Conservation (phyloP, 2,329 filamentous ascomycete species). For the Fusarium chaquense region DNA sequence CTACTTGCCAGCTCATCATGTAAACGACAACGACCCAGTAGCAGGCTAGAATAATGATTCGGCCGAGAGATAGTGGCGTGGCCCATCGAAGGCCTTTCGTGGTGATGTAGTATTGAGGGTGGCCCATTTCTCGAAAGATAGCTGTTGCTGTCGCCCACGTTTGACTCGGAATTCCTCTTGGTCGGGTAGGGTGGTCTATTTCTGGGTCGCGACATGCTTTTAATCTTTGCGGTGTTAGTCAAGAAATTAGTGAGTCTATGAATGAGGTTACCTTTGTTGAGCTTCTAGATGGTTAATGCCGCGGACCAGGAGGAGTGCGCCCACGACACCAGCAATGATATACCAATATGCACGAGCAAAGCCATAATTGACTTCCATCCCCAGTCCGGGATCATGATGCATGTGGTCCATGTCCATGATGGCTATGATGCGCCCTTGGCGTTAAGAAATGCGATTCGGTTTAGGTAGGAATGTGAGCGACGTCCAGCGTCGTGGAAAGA, state of each 20-base stretch:
- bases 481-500: constrained; percentile 18
- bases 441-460: not conserved
- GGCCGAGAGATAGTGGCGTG: constrained; percentile 70
- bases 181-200: constrained; percentile 64
- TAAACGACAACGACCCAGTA: constrained; percentile 72
- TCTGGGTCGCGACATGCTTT: constrained; percentile 59
- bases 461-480: not conserved
- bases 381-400: constrained; percentile 50
- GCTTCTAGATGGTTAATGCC: constrained; percentile 59
- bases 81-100: constrained; percentile 64
- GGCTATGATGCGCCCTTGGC: constrained; percentile 12
- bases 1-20: constrained; percentile 65
- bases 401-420: constrained; percentile 52
- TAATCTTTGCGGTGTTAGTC: constrained; percentile 54
- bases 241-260: accelerated
- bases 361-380: constrained; percentile 60
- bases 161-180: constrained; percentile 60
- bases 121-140: constrained; percentile 66
- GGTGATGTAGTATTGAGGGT: constrained; percentile 66
- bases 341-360: constrained; percentile 71
- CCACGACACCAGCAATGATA: constrained; percentile 63
- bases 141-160: constrained; percentile 71
- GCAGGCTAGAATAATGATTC: constrained; percentile 62
- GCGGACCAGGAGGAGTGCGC: constrained; percentile 56
- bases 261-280: constrained; percentile 54